phyloP scores from a whole-genome alignment of 352 stramenopile species.

The Thalassiosira oceanica region DNA sequence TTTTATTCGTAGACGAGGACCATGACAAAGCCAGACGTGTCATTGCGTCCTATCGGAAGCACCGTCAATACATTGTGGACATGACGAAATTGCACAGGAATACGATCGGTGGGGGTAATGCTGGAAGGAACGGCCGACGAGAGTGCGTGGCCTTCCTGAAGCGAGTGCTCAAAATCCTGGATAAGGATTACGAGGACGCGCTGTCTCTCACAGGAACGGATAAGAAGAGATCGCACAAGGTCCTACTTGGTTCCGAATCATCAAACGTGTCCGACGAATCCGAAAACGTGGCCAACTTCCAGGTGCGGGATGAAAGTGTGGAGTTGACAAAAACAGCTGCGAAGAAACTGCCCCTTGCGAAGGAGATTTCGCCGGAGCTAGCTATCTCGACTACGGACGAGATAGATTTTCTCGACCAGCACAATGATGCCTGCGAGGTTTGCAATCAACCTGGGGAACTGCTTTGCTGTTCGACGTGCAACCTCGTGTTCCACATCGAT shows the following conservation, averaged over 20 bases:
- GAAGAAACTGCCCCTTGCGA: background rate
- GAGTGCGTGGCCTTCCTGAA: slow-evolving; percentile 39
- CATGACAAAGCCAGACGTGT: no score
- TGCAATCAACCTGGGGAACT: slow-evolving; percentile 39
- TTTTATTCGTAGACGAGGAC: no score
- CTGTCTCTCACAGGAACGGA: slow-evolving; percentile 6
- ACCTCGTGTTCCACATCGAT: slow-evolving; percentile 74
- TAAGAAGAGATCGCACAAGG: background rate
- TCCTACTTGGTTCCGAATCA: background rate
- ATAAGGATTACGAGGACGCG: slow-evolving; percentile 29
- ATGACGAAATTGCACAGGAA: slow-evolving; percentile 32
- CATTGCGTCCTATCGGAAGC: no score
- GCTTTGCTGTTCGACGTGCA: slow-evolving; percentile 66
- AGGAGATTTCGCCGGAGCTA: background rate
- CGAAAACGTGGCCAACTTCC: background rate
- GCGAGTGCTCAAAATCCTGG: slow-evolving; percentile 31
- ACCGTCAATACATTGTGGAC: slow-evolving; percentile 28
- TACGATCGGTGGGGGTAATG: slow-evolving; percentile 33
- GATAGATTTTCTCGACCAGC: slow-evolving; percentile 2
- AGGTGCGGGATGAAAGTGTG: background rate
- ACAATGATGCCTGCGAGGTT: slow-evolving; percentile 27
- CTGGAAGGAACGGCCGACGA: slow-evolving; percentile 23
- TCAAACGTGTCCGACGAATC: background rate
- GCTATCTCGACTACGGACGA: background rate
- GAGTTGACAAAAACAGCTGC: background rate